A percentile compares a stretch with the other conserved stretches of the same genome.
phyloP scores from a whole-genome alignment of 2,329 filamentous ascomycete genomes.

The Fusarium sambucinum region DNA sequence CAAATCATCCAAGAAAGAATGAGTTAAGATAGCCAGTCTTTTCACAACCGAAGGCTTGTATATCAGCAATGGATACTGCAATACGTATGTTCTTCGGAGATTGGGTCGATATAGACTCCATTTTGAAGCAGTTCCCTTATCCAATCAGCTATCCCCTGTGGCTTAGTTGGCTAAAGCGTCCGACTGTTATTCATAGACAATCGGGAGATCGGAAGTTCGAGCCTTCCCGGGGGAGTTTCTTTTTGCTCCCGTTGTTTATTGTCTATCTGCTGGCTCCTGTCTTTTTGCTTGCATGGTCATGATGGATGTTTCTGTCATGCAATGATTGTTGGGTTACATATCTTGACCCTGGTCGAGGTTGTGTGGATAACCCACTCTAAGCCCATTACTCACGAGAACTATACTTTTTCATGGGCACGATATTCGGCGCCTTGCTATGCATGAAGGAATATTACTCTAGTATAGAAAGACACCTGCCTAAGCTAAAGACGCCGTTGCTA shows the following conservation, averaged over 20 bases:
- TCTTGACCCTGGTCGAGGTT: too few species aligned
- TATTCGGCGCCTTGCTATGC: neutral
- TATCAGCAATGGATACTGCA: neutral
- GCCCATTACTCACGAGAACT: neutral
- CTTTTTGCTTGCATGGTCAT: neutral
- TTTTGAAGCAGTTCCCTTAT: accelerated
- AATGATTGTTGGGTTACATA: neutral
- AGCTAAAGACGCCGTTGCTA: neutral
- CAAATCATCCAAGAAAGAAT: neutral
- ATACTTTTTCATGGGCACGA: too few species aligned
- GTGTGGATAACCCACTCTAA: neutral
- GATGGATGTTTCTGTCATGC: neutral
- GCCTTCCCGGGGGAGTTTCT: constrained; percentile 47
- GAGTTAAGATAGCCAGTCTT: neutral
- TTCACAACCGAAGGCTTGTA: neutral
- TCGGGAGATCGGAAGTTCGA: constrained; percentile 50
- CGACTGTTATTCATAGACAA: constrained; percentile 45
- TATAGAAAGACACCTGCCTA: neutral
- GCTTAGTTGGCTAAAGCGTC: constrained; percentile 46
- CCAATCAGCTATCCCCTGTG: constrained; percentile 41
- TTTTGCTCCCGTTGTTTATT: neutral
- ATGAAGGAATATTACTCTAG: too few species aligned
- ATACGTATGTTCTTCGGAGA: neutral
- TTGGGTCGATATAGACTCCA: accelerated
- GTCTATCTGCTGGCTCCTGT: too few species aligned